These are phyloP conservation scores for Umbilicaria muhlenbergii DNA, from an alignment of 495 filamentous ascomycete species.

Conservation along the genomic window DNA sequence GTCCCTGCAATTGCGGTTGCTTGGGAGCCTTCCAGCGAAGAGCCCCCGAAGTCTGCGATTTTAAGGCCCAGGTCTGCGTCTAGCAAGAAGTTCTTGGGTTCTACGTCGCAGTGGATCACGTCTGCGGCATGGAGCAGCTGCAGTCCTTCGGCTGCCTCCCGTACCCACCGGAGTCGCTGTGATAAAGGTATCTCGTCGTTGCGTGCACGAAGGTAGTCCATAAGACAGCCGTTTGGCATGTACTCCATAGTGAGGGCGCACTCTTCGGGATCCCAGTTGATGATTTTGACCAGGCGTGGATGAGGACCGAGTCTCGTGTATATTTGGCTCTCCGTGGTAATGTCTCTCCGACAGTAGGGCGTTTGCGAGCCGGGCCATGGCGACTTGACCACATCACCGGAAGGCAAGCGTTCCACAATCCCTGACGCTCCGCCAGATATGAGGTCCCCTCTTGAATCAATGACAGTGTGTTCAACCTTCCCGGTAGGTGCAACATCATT, in stretches of 20 bases:
- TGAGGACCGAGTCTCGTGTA: conserved; percentile 1
- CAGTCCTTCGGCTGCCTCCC: conserved; percentile 16
- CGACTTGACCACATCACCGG: conserved; percentile 1
- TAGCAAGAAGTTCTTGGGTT: conserved; percentile 19
- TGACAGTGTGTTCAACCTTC: no score
- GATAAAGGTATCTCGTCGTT: neutral
- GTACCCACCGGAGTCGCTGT: conserved; percentile 13
- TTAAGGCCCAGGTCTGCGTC: conserved; percentile 17
- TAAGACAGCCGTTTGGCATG: conserved; percentile 6
- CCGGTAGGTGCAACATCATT: no score
- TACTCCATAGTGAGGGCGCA: conserved; percentile 3
- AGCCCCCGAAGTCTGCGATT: conserved; percentile 17
- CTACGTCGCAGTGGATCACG: conserved; percentile 18
- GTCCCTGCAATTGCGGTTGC: neutral
- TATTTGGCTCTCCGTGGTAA: conserved; percentile 1
- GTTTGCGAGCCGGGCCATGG: neutral
- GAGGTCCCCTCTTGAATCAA: no score
- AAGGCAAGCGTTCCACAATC: conserved; percentile 2
- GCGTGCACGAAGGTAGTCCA: conserved; percentile 5
- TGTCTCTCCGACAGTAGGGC: neutral
- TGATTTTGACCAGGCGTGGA: conserved; percentile 1
- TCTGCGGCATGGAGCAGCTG: conserved; percentile 10
- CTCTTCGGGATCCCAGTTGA: neutral
- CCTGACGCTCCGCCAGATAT: neutral
- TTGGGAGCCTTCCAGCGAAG: conserved; percentile 2